Conservation (phyloP, 2,329 filamentous ascomycete species). For the Fusarium lateritium region DNA sequence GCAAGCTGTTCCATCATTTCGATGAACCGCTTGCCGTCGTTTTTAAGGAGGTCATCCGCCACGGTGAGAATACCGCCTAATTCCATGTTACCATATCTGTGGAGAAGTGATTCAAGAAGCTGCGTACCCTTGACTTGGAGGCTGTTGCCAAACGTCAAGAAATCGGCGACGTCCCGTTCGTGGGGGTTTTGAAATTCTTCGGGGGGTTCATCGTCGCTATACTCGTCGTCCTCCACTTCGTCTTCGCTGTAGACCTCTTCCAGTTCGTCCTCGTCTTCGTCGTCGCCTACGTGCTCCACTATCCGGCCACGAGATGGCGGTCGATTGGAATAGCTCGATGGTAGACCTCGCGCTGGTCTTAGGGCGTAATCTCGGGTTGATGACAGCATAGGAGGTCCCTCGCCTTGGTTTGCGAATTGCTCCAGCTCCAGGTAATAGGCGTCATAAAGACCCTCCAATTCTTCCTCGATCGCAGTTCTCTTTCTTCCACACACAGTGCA, state of each 20-base stretch:
- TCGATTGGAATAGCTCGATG: constrained; percentile 72
- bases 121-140: constrained; percentile 88
- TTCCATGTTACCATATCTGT: constrained; percentile 64
- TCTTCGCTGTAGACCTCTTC: constrained; percentile 67
- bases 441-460: constrained; percentile 96
- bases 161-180: constrained; percentile 82
- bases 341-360: constrained; percentile 71
- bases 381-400: constrained; percentile 69
- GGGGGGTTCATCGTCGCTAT: constrained; percentile 75
- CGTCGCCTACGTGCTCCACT: constrained; percentile 73
- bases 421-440: constrained; percentile 98
- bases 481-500: constrained; percentile 98
- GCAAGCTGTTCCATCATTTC: constrained; percentile 99
- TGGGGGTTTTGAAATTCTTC: constrained; percentile 76
- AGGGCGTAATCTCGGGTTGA: constrained; percentile 73
- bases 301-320: constrained; percentile 84
- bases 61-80: constrained; percentile 97
- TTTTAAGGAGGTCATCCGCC: constrained; percentile 97
- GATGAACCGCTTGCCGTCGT: constrained; percentile 99
- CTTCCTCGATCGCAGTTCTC: constrained; percentile 96
- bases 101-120: constrained; percentile 61
- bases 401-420: constrained; percentile 91
- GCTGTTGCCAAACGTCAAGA: constrained; percentile 98
- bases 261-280: constrained; percentile 69
- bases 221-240: constrained; percentile 71